Evolutionary conservation across 768 basidiomycete species (phyloP).

Genomic region (Trametes coccinea): DNA sequence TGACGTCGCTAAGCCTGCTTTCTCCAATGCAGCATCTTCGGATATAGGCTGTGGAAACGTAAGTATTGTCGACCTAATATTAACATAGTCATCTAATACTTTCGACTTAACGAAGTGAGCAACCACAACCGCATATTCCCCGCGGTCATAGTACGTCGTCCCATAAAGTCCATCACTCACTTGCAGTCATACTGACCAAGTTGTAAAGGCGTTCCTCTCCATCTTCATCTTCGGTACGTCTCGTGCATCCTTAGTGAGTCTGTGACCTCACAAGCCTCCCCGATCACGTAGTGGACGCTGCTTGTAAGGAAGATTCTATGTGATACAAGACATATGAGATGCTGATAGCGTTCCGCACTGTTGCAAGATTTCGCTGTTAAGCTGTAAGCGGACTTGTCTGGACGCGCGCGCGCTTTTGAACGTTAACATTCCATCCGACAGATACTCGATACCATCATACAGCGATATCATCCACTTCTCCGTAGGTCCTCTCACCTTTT

Average conservation of each 20-base stretch:
- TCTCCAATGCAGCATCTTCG: slow-evolving; percentile 10
- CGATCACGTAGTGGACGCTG: not conserved
- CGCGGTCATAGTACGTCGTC: slow-evolving; percentile 3
- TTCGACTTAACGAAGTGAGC: slow-evolving; percentile 4
- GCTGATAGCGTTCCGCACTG: not conserved
- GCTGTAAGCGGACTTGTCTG: not conserved
- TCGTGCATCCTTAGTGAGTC: not conserved
- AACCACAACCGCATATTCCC: slow-evolving; percentile 7
- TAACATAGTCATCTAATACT: too few relatives aligned
- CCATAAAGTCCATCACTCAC: not conserved
- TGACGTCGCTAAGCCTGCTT: not conserved
- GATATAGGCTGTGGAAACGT: slow-evolving; percentile 23
- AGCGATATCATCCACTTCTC: slow-evolving; percentile 10
- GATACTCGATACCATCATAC: slow-evolving; percentile 8
- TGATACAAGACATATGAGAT: not conserved
- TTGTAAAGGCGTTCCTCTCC: not conserved
- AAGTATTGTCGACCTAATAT: not conserved
- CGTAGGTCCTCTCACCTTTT: not conserved
- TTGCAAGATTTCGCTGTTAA: not conserved
- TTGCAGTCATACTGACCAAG: not conserved
- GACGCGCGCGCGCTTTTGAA: too few relatives aligned
- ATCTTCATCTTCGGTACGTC: slow-evolving; percentile 9
- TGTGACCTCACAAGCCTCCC: too few relatives aligned
- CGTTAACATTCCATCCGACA: not conserved
- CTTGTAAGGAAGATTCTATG: not conserved